Evolutionary conservation across 169 alveolate species (phyloP).

Genomic region (Plasmodium vinckei): DNA sequence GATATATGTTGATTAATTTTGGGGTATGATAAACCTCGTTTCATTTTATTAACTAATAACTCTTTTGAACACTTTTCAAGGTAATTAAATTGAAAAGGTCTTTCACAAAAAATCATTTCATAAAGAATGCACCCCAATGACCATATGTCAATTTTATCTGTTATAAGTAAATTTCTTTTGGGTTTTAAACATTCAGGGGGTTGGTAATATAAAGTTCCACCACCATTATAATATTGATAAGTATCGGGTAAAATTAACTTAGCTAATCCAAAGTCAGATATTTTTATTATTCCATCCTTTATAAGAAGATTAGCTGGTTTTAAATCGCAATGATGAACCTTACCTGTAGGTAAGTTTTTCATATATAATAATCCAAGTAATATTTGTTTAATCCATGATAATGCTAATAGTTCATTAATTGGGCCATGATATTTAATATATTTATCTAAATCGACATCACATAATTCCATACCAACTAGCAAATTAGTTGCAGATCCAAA

Average conservation of each 20-base stretch:
- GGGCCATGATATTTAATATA: slow-evolving; percentile 90
- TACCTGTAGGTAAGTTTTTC: slow-evolving; percentile 89
- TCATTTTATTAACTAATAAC: slow-evolving; percentile 77
- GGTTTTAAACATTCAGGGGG: slow-evolving; percentile 92
- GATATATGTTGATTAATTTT: slow-evolving; percentile 76
- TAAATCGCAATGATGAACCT: slow-evolving; percentile 90
- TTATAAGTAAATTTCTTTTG: slow-evolving; percentile 79
- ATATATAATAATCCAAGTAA: slow-evolving; percentile 88
- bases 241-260: slow-evolving; percentile 85
- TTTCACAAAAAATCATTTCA: slow-evolving; percentile 89
- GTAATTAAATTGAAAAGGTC: slow-evolving; percentile 79
- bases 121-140: slow-evolving; percentile 93
- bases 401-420: slow-evolving; percentile 89
- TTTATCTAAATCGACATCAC: slow-evolving; percentile 90
- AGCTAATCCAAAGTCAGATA: slow-evolving; percentile 93
- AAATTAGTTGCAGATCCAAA: slow-evolving; percentile 81
- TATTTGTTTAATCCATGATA: slow-evolving; percentile 90
- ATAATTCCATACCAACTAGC: slow-evolving; percentile 69
- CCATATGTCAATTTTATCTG: slow-evolving; percentile 92
- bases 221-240: slow-evolving; percentile 85
- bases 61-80: slow-evolving; percentile 77
- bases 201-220: slow-evolving; percentile 94
- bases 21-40: slow-evolving; percentile 70
- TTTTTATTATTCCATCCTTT: slow-evolving; percentile 89
- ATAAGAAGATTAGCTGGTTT: slow-evolving; percentile 92